Evolutionary conservation across 148 eudicot species (phyloP), one percentile per base, ranked within the genome.

Genomic region (Hydrangea macrophylla): DNA sequence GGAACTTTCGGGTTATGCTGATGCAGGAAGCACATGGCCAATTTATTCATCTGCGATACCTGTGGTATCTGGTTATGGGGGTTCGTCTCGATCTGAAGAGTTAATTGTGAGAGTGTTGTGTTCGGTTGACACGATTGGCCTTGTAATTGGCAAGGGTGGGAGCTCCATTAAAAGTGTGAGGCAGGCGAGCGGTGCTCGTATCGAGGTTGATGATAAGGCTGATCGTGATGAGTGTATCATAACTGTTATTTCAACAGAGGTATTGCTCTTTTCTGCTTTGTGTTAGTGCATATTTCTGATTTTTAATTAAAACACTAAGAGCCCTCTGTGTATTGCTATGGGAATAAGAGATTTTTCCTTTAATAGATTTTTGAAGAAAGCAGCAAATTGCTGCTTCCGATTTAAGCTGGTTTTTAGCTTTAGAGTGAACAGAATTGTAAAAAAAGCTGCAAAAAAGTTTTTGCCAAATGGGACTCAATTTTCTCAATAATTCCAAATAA

Each of bases 81-180:
- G 90, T 42, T 58, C 78, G 24, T 73, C 86, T 65, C 77, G 76
- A 69, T 80, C 92, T 0, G 96, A 84, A 77, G 97, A 90, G 73
- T 80, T 94, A 76, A 85, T 63, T 35, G 37, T 94, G 11, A 73
- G 82, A 74, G 88, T 94, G 11, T 48, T 94, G 69, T 94, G 99
- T 76, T 90, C 96, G 18, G 76, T 82, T 57, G 87, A 81, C 75
- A 88, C 79, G 65, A 88, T 94, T 81, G 99, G 97, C 57, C 97
- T 97, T 66, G 97, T 94, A 32, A 94, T 94, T 78, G 99, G 99
- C 32, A 94, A 80, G 79, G 93, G 89, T 67, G 99, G 99, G 53
- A 65, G 73, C 73, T 80, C 90, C 33, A 87, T 94, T 51, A 90
- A 83, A 83, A 80, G 83, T 75, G 77, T 90, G 26, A 87, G 96